phyloP scores from a whole-genome alignment of 2,329 filamentous ascomycete genomes.

The Sporothrix pseudoabietina region DNA sequence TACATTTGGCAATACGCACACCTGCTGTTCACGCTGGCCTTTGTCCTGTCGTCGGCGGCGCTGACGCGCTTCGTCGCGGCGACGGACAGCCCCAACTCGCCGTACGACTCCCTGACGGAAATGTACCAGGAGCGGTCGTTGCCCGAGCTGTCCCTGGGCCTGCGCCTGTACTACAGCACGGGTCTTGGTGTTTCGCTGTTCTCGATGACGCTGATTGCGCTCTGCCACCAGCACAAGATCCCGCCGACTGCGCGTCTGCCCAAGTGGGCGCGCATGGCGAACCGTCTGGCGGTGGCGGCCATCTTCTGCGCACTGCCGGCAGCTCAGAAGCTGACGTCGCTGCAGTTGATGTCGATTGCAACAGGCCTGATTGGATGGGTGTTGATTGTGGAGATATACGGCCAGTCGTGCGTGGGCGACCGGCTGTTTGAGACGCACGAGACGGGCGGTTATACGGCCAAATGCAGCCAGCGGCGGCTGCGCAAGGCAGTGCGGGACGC shows the following conservation, averaged over 20 bases:
- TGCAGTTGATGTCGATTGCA: slow-evolving; percentile 51
- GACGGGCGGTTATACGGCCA: slow-evolving; percentile 47
- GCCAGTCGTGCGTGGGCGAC: slow-evolving; percentile 50
- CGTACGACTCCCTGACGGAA: slow-evolving; percentile 53
- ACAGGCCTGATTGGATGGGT: slow-evolving; percentile 51
- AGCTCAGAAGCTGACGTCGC: slow-evolving; percentile 49
- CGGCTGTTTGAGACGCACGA: slow-evolving; percentile 47
- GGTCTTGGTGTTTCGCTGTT: slow-evolving; percentile 59
- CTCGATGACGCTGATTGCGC: slow-evolving; percentile 57
- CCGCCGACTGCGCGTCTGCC: slow-evolving; percentile 52
- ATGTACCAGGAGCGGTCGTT: slow-evolving; percentile 54
- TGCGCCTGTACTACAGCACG: slow-evolving; percentile 66
- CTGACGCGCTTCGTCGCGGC: slow-evolving; percentile 62
- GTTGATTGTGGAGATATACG: slow-evolving; percentile 53
- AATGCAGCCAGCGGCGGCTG: slow-evolving; percentile 46
- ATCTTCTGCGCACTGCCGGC: slow-evolving; percentile 59
- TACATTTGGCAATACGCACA: slow-evolving; percentile 59
- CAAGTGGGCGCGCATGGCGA: slow-evolving; percentile 54
- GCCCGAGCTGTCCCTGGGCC: slow-evolving; percentile 52
- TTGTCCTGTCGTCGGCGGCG: slow-evolving; percentile 60
- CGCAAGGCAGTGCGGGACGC: slow-evolving; percentile 39
- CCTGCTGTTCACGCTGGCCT: slow-evolving; percentile 64
- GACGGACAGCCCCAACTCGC: slow-evolving; percentile 54
- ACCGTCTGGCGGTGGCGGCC: slow-evolving; percentile 54
- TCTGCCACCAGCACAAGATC: slow-evolving; percentile 59